Percentiles rank a stretch among this genome's conserved stretches.
These are phyloP conservation scores for Tremella yokohamensis DNA, from an alignment of 768 basidiomycete species.

Conservation along the genomic window DNA sequence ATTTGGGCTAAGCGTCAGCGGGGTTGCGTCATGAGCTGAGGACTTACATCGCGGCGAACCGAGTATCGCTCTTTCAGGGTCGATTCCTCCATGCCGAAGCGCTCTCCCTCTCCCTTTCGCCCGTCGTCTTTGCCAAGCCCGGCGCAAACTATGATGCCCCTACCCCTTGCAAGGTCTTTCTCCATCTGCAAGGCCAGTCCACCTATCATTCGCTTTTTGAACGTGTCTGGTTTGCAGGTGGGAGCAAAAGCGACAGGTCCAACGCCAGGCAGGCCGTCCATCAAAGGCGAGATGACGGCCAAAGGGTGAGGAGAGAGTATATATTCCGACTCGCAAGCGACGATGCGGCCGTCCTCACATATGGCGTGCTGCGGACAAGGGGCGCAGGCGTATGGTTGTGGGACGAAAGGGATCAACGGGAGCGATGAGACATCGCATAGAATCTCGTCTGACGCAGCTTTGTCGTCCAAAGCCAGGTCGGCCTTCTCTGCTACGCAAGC, in stretches of 20 bases:
- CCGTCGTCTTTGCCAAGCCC: conserved; percentile 46
- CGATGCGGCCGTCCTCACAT: conserved; percentile 46
- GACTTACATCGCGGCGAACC: conserved; percentile 38
- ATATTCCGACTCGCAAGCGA: conserved; percentile 50
- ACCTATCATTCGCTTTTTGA: conserved; percentile 48
- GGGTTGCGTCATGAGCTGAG: not conserved
- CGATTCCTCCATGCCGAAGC: conserved; percentile 33
- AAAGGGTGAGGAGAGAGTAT: conserved; percentile 36
- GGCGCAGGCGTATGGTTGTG: conserved; percentile 45
- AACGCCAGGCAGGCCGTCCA: conserved; percentile 41
- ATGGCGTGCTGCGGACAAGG: conserved; percentile 52
- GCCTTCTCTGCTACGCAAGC: conserved; percentile 32
- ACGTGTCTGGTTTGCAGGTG: conserved; percentile 52
- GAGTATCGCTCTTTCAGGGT: conserved; percentile 26
- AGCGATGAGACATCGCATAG: conserved; percentile 44
- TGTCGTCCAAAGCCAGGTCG: conserved; percentile 15
- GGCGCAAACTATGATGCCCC: conserved; percentile 49
- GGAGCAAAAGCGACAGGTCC: conserved; percentile 49
- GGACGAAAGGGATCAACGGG: conserved; percentile 43
- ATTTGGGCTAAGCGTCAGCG: conserved; percentile 26
- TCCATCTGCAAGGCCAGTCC: conserved; percentile 44
- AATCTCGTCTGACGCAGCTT: conserved; percentile 18
- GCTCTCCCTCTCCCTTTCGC: conserved; percentile 33
- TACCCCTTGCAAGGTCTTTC: conserved; percentile 36
- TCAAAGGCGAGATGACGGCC: conserved; percentile 20